Evolutionary conservation across 2,329 filamentous ascomycete species (phyloP).

Genomic region (Alternaria solani): DNA sequence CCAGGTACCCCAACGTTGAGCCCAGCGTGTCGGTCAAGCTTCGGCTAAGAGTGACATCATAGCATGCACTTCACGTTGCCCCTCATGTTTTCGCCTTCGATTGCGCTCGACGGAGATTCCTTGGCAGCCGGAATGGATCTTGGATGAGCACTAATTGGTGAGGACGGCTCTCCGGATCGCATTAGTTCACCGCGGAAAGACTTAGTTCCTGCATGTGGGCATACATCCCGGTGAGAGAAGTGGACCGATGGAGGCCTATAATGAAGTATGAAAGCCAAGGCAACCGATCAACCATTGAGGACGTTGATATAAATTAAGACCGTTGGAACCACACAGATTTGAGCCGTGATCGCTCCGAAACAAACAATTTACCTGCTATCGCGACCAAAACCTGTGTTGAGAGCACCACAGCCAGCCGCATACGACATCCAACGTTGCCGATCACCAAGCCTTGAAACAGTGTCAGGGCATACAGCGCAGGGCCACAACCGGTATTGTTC

Average conservation of each 20-base stretch:
- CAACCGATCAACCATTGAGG: background rate
- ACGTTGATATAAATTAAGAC: background rate
- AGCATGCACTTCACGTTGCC: constrained; percentile 9
- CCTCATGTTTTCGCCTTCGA: constrained; percentile 19
- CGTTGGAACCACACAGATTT: background rate
- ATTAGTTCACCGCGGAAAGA: constrained; percentile 8
- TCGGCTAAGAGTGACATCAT: constrained; percentile 29
- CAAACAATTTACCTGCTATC: background rate
- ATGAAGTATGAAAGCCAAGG: constrained; percentile 15
- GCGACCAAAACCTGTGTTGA: background rate
- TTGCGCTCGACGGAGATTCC: constrained; percentile 13
- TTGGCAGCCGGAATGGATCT: constrained; percentile 7
- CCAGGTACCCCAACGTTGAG: constrained; percentile 19
- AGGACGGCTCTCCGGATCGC: constrained; percentile 1
- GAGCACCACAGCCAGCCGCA: constrained; percentile 15
- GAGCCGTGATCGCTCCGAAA: background rate
- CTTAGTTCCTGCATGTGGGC: constrained; percentile 16
- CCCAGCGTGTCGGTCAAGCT: constrained; percentile 8
- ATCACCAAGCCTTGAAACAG: constrained; percentile 19
- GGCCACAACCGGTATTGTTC: background rate
- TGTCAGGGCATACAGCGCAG: background rate
- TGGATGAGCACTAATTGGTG: constrained; percentile 18
- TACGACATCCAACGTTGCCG: constrained; percentile 20
- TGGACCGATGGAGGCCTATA: constrained; percentile 12
- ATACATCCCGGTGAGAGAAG: constrained; percentile 8